Conservation (phyloP, 495 filamentous ascomycete species). For the Rusavskia elegans region DNA sequence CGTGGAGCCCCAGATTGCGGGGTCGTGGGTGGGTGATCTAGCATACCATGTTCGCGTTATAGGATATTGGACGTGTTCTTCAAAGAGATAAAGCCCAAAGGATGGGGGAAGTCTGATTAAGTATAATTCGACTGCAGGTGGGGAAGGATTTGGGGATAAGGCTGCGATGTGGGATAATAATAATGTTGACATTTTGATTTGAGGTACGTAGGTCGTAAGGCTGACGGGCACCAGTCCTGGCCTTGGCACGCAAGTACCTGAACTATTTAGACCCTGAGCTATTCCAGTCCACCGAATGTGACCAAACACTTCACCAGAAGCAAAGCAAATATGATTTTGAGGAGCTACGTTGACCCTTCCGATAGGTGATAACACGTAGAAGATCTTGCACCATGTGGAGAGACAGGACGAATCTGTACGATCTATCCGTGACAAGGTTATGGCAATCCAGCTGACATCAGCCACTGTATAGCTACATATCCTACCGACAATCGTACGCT, state of each 20-base stretch:
- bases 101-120: not conserved
- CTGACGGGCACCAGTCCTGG: not conserved
- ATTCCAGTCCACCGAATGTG: no score
- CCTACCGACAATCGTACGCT: slow-evolving; percentile 94
- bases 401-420: slow-evolving; percentile 94
- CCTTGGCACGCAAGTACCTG: not conserved
- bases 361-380: not conserved
- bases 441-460: slow-evolving; percentile 4
- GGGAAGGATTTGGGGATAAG: not conserved
- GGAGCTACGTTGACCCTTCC: not conserved
- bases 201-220: not conserved
- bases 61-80: not conserved
- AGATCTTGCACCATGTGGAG: slow-evolving; percentile 53
- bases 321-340: not conserved
- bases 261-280: no score
- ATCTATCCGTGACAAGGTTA: slow-evolving; percentile 3
- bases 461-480: slow-evolving; percentile 59
- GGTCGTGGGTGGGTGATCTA: not conserved
- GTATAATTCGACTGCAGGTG: not conserved
- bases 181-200: not conserved
- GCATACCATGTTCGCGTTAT: not conserved
- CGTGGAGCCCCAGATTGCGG: not conserved
- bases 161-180: not conserved
- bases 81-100: not conserved
- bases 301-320: not conserved